Percentiles rank a stretch among this genome's conserved stretches.
Evolutionary conservation across 257 asterid species (phyloP).

Genomic region (Striga asiatica): DNA sequence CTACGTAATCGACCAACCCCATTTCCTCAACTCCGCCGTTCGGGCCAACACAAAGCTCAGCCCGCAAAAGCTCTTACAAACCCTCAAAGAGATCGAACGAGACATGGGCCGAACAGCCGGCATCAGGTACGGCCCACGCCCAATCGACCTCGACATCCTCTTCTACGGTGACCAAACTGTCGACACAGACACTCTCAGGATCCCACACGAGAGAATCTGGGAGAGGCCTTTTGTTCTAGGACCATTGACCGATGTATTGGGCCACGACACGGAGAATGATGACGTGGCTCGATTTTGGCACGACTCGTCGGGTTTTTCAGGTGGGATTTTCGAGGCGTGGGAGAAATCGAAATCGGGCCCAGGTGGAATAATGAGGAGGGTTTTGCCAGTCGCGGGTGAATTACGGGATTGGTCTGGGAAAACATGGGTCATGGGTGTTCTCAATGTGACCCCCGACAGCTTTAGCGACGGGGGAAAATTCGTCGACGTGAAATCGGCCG

Average conservation of each 20-base stretch:
- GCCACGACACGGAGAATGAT: slow-evolving; percentile 47
- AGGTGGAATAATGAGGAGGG: slow-evolving; percentile 65
- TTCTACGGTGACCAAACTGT: slow-evolving; percentile 64
- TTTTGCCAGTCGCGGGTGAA: slow-evolving; percentile 53
- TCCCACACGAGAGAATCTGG: slow-evolving; percentile 88
- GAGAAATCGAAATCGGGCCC: slow-evolving; percentile 48
- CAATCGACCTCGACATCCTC: slow-evolving; percentile 82
- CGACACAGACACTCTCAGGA: slow-evolving; percentile 46
- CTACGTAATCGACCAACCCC: slow-evolving; percentile 88
- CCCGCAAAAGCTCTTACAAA: slow-evolving; percentile 49
- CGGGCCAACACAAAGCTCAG: slow-evolving; percentile 65
- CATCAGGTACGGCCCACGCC: slow-evolving; percentile 88
- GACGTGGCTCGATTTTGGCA: too few species aligned
- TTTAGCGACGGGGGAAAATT: slow-evolving; percentile 89
- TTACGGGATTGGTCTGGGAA: slow-evolving; percentile 63
- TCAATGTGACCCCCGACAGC: too few species aligned
- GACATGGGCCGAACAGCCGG: slow-evolving; percentile 87
- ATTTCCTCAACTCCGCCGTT: slow-evolving; percentile 77
- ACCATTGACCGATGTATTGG: slow-evolving; percentile 72
- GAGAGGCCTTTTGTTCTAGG: slow-evolving; percentile 97
- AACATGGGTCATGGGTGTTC: slow-evolving; percentile 77
- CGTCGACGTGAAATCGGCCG: slow-evolving; percentile 43
- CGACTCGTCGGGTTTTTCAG: slow-evolving; percentile 32
- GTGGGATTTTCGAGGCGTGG: slow-evolving; percentile 71
- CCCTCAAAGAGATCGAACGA: slow-evolving; percentile 71